Evolutionary conservation across 345 rosid species (phyloP).

Genomic region (Pelargonium nanum): DNA sequence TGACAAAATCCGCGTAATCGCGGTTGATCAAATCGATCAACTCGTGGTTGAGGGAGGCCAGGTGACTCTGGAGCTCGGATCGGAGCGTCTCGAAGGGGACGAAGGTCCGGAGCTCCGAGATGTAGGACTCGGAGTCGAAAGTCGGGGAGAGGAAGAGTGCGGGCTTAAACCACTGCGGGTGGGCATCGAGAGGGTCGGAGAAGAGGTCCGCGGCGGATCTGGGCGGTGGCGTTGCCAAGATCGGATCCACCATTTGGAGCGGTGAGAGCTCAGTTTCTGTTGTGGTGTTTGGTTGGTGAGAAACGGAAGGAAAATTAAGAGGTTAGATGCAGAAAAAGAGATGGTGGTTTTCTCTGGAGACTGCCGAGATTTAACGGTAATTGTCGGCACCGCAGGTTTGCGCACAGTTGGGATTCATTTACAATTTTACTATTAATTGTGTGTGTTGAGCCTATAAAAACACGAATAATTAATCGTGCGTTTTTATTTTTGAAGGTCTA

Average conservation of each 20-base stretch:
- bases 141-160: conserved; percentile 63
- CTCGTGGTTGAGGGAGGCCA: conserved; percentile 86
- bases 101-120: conserved; percentile 89
- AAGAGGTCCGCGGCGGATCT: conserved; percentile 82
- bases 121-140: conserved; percentile 85
- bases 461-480: too few species aligned
- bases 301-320: too few species aligned
- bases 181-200: conserved; percentile 79
- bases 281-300: too few species aligned
- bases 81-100: conserved; percentile 94
- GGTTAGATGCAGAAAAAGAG: too few species aligned
- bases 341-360: too few species aligned
- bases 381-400: too few species aligned
- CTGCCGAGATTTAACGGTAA: too few species aligned
- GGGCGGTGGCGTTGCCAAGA: conserved; percentile 32
- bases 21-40: conserved; percentile 95
- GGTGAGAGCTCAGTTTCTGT: too few species aligned
- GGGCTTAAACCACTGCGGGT: conserved; percentile 94
- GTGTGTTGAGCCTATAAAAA: too few species aligned
- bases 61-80: conserved; percentile 76
- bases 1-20: conserved; percentile 93
- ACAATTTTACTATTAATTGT: too few species aligned
- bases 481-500: too few species aligned
- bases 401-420: too few species aligned
- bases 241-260: conserved; percentile 43